Evolutionary conservation across 768 basidiomycete species (phyloP), one percentile per base, ranked within the genome.

Genomic region (Gymnopilus dilepis): DNA sequence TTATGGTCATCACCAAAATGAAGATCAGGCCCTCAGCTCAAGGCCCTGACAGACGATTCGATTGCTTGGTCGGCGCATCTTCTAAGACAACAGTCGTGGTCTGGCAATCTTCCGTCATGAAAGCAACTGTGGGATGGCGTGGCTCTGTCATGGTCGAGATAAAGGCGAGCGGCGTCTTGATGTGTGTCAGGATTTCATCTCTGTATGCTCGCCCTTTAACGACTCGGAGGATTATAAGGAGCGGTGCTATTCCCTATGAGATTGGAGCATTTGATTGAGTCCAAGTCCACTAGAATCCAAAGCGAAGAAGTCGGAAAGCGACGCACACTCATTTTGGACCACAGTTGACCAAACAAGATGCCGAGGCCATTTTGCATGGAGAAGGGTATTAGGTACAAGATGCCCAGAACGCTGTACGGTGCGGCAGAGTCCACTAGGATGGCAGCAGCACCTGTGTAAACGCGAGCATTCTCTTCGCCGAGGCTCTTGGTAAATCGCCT

Each of bases 391-490:
- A 80, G 58, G 64, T 75, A 78, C 56, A 73, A 69, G 54, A 79
- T 67, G 2, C 78, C 78, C 21, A 74, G 58, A 22, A 76, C 21
- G 31, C 72, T 76, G 68, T 77, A 80, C 8, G 75, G 74, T 9
- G 76, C 72, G 11, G 79, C 79, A 22, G 74, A 76, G 65, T 80
- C 78, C 59, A 81, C 65, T 40, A 79, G 67, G 30, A 78, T 75
- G 8, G 77, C 66, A 1, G 69, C 69, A n/a, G 75, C 69, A 45
- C 70, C 68, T 17, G 76, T 77, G 70, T 79, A 80, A 54, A 72
- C 70, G 21, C 66, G 67, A 31, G 71, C 71, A n/a, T 69, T 65
- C 28, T 74, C 73, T n/a, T 54, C n/a, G 8, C 73, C 73, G 12
- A 78, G 67, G 1, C 68, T 63, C 6, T 47, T 53, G 51, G 66